A percentile compares a stretch with the other conserved stretches of the same genome.
phyloP scores from a whole-genome alignment of 106 monocot species.

The Ottelia alismoides region DNA sequence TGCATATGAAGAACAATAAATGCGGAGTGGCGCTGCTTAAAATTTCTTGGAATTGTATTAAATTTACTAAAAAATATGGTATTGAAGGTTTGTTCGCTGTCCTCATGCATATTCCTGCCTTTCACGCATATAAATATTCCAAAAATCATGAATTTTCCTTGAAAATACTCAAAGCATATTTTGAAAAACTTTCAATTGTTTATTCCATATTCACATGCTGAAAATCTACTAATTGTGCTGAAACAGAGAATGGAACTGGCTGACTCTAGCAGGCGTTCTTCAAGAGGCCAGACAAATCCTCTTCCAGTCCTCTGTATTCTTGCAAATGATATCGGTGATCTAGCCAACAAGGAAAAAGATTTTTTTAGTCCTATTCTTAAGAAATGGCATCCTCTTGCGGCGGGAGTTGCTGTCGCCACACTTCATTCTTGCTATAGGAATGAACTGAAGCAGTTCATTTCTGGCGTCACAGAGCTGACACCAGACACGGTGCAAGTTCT shows the following conservation, averaged over 20 bases:
- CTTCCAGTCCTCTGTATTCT: background rate
- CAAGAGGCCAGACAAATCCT: constrained; percentile 1
- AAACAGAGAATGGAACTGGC: constrained; percentile 1
- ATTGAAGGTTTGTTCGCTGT: too few species aligned
- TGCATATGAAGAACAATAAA: too few species aligned
- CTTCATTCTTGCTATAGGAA: constrained; percentile 6
- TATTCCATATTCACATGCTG: too few species aligned
- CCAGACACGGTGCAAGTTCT: background rate
- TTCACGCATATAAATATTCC: too few species aligned
- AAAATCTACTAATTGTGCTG: too few species aligned
- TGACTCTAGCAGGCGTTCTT: constrained; percentile 2
- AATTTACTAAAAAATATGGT: too few species aligned
- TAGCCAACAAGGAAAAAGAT: constrained; percentile 4
- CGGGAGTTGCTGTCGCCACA: constrained; percentile 3
- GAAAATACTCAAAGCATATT: too few species aligned
- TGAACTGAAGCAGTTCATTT: constrained; percentile 6
- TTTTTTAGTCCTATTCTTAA: constrained; percentile 2
- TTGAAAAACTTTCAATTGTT: too few species aligned
- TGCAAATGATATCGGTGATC: constrained; percentile 1
- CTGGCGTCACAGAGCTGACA: constrained; percentile 3
- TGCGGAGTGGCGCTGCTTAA: too few species aligned
- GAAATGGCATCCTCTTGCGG: constrained; percentile 6
- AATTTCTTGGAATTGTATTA: too few species aligned
- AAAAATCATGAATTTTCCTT: too few species aligned
- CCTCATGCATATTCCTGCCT: too few species aligned